Evolutionary conservation across 140 eudicot species (phyloP), one percentile per base, ranked within the genome.

Genomic region (Bidens hawaiensis): DNA sequence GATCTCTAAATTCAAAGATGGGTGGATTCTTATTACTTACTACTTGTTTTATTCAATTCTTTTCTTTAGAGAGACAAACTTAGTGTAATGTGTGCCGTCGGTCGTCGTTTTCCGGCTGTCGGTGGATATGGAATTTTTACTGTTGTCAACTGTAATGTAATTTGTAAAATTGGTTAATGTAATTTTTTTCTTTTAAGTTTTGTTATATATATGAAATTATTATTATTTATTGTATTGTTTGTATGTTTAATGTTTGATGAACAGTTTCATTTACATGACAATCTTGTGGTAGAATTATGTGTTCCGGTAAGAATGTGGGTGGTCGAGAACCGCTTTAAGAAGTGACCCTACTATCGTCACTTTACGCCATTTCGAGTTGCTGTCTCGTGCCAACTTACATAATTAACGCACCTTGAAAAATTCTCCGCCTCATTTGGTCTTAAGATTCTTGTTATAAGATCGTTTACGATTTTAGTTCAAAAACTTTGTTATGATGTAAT

Each of bases 11-110:
- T 30, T n/a, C n/a, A n/a, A n/a, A n/a, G n/a, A n/a, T n/a, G n/a
- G n/a, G n/a, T 36, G 14, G 45, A 15, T 12, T 10, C 11, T 38
- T 2, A 11, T 1, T 4, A 50, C 15, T 18, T 30, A 17, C 28
- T n/a, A n/a, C 13, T 65, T 65, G 24, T 21, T 68, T 61, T 68
- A 56, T 57, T 22, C 31, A 46, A 45, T 56, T 58, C 25, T 65
- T 24, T 46, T 51, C 13, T 50, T 38, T 34, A 50, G 43, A 36
- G 63, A 51, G 42, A 14, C 48, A 13, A 34, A 36, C 10, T 59
- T 40, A 13, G 38, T 11, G 36, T 54, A 5, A 4, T n/a, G 42
- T 42, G 13, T 24, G 59, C 34, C 59, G 59, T 5, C 33, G 19
- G 10, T 1, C 33, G 33, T 24, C 18, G 33, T 11, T 7, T 22